Percentiles rank a stretch among this genome's conserved stretches.
These are phyloP conservation scores for Penicillium bovifimosum DNA, from an alignment of 495 filamentous ascomycete genomes.

Conservation along the genomic window DNA sequence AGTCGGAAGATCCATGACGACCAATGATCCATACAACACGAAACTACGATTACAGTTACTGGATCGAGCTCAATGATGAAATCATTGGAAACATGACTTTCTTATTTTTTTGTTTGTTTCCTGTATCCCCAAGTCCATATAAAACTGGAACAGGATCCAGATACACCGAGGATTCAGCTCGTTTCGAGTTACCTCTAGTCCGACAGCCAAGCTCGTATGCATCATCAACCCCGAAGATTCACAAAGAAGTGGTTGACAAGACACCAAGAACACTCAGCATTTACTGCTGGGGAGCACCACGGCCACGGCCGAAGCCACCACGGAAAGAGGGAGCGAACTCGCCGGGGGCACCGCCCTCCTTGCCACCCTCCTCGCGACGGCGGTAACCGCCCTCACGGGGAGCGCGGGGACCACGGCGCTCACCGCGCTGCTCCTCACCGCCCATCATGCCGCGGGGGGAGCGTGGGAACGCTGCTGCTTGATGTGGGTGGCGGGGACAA, in stretches of 20 bases:
- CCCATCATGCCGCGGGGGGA: conserved; percentile 97
- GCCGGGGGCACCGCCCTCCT: conserved; percentile 93
- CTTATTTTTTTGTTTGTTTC: conserved; percentile 28
- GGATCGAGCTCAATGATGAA: conserved; percentile 31
- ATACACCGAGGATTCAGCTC: conserved; percentile 23
- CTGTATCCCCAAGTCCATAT: conserved; percentile 22
- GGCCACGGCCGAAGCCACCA: conserved; percentile 90
- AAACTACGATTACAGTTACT: conserved; percentile 9
- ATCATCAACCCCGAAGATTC: conserved; percentile 31
- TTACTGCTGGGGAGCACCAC: conserved; percentile 64
- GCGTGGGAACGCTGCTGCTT: conserved; percentile 99
- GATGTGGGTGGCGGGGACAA: conserved; percentile 98
- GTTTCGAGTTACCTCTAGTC: conserved; percentile 33
- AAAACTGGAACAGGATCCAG: conserved; percentile 14
- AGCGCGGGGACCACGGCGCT: conserved; percentile 67
- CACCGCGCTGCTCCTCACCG: conserved; percentile 71
- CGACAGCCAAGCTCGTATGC: conserved; percentile 25
- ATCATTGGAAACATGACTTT: conserved; percentile 22
- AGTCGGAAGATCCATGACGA: not conserved
- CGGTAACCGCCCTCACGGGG: conserved; percentile 92
- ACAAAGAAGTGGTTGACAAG: conserved; percentile 34
- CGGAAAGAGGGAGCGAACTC: conserved; percentile 96
- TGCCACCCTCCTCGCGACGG: conserved; percentile 80
- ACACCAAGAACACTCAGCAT: conserved; percentile 23
- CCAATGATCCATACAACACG: not conserved